Evolutionary conservation across 1,139 yeast genomes (phyloP).

Genomic region (Kodamaea derodonti): DNA sequence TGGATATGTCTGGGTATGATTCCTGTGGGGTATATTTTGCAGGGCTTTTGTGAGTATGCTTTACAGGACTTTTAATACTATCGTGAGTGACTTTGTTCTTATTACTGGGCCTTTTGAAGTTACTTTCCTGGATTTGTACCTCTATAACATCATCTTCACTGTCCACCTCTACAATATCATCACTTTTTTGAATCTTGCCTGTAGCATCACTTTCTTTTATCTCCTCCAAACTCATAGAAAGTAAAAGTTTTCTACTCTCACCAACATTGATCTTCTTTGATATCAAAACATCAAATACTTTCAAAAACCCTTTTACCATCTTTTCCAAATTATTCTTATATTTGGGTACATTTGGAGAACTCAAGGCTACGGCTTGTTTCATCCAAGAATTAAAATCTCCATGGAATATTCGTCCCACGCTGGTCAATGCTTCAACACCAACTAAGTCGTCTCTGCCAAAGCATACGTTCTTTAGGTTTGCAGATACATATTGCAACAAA

Average conservation of each 20-base stretch:
- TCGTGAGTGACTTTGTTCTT: no score
- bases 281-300: conserved; percentile 13
- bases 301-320: conserved; percentile 23
- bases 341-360: conserved; percentile 9
- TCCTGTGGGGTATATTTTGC: not conserved
- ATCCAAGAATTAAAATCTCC: conserved; percentile 24
- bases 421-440: conserved; percentile 9
- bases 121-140: no score
- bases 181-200: no score
- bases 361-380: conserved; percentile 8
- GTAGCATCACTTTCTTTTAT: no score
- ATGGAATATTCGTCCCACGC: conserved; percentile 19
- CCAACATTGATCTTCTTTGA: no score
- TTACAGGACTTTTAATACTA: no score
- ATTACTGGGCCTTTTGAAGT: no score
- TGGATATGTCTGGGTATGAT: not conserved
- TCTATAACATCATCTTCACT: no score
- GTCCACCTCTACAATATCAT: no score
- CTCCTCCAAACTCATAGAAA: no score
- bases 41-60: no score
- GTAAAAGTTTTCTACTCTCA: no score
- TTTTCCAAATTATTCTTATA: conserved; percentile 18
- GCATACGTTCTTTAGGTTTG: conserved; percentile 15
- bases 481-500: conserved; percentile 23
- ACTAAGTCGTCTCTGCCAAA: conserved; percentile 10